A percentile compares a stretch with the other conserved stretches of the same genome.
phyloP scores from a whole-genome alignment of 441 rosid genomes.

The Breynia disticha region DNA sequence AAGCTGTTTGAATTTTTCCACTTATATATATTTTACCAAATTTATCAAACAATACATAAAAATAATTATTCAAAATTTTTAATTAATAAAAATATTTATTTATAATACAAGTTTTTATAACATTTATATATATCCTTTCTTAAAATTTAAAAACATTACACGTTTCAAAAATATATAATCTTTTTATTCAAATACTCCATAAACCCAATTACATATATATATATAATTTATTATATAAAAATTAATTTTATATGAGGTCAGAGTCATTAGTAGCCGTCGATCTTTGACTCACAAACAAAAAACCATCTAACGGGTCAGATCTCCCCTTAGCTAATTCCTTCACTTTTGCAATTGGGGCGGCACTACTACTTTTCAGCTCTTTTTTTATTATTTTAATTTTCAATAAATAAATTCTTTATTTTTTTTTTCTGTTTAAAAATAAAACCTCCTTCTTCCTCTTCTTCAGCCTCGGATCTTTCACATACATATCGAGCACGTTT shows the following conservation, averaged over 20 bases:
- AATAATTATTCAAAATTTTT: too few species aligned
- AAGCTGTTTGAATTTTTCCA: too few species aligned
- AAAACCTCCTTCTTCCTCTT: background rate
- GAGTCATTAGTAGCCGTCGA: slow-evolving; percentile 16
- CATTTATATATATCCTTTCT: too few species aligned
- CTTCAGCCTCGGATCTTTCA: background rate
- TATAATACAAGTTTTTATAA: too few species aligned
- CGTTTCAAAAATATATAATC: too few species aligned
- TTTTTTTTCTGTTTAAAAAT: background rate
- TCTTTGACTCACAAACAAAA: slow-evolving; percentile 8
- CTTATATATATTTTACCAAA: too few species aligned
- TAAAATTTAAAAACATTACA: too few species aligned
- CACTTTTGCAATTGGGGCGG: slow-evolving; percentile 13
- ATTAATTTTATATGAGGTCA: slow-evolving; percentile 2
- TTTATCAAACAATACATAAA: too few species aligned
- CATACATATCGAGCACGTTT: background rate
- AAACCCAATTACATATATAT: background rate
- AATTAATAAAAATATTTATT: too few species aligned
- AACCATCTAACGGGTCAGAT: slow-evolving; percentile 17
- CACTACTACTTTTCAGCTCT: slow-evolving; percentile 4
- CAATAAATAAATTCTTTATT: too few species aligned
- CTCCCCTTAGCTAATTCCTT: background rate
- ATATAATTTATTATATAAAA: background rate
- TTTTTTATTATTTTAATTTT: too few species aligned
- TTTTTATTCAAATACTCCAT: too few species aligned